phyloP scores from a whole-genome alignment of 2,329 filamentous ascomycete species.

The Gnomoniopsis sp. region DNA sequence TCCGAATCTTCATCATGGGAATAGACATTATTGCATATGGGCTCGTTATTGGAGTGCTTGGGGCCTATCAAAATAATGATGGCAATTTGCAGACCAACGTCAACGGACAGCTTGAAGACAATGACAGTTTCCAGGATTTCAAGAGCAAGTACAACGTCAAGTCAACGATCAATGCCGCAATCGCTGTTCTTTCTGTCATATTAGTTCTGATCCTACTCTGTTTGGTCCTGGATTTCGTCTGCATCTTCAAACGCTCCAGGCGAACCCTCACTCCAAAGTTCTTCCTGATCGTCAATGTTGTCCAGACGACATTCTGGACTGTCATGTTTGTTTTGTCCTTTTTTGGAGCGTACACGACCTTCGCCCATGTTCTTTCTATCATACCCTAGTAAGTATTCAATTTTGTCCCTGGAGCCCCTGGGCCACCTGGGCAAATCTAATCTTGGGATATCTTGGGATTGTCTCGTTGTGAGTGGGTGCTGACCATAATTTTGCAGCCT shows the following conservation, averaged over 20 bases:
- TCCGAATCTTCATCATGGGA: slow-evolving; percentile 29
- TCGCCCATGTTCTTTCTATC: slow-evolving; percentile 22
- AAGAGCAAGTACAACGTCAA: slow-evolving; percentile 18
- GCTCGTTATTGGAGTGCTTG: slow-evolving; percentile 20
- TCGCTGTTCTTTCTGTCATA: slow-evolving; percentile 25
- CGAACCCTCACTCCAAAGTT: slow-evolving; percentile 29
- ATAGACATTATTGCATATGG: slow-evolving; percentile 25
- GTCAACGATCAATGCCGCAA: slow-evolving; percentile 10
- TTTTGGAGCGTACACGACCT: slow-evolving; percentile 17
- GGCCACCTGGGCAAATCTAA: no score
- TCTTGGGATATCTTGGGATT: no score
- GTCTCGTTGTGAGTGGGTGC: background rate
- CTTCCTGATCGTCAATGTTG: slow-evolving; percentile 29
- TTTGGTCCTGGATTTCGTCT: slow-evolving; percentile 28
- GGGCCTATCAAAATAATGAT: slow-evolving; percentile 10
- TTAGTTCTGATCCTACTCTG: slow-evolving; percentile 26
- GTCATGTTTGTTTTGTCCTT: slow-evolving; percentile 26
- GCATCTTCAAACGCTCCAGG: slow-evolving; percentile 30
- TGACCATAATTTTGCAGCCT: slow-evolving; percentile 19
- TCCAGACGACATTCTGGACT: slow-evolving; percentile 26
- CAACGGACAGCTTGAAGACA: slow-evolving; percentile 13
- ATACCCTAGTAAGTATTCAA: slow-evolving; percentile 25
- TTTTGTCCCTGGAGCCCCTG: background rate
- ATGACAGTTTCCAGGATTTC: background rate
- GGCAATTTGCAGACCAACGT: slow-evolving; percentile 13